These are phyloP conservation scores for Flagelloscypha sp. DNA, from an alignment of 768 basidiomycete genomes.

Conservation along the genomic window DNA sequence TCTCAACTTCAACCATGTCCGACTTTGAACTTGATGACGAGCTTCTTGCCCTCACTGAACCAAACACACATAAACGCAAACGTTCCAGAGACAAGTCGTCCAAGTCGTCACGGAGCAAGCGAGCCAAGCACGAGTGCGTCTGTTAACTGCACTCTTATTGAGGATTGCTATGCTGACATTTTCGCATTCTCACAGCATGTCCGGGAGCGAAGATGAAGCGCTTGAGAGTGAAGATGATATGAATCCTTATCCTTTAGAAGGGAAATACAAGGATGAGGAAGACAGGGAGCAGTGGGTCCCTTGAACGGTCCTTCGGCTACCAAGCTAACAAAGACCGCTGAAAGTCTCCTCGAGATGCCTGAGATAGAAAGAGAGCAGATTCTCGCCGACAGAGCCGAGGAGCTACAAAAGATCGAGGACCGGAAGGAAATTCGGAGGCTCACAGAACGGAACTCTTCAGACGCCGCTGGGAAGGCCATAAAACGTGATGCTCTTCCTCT, in stretches of 20 bases:
- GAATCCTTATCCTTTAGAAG: slow-evolving; percentile 85
- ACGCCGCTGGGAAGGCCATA: slow-evolving; percentile 61
- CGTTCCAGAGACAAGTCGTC: slow-evolving; percentile 38
- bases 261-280: slow-evolving; percentile 78
- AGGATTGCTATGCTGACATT: slow-evolving; percentile 5
- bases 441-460: slow-evolving; percentile 53
- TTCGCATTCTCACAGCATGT: slow-evolving; percentile 22
- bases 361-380: slow-evolving; percentile 89
- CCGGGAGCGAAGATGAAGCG: slow-evolving; percentile 45
- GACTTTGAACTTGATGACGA: slow-evolving; percentile 60
- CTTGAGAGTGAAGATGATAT: slow-evolving; percentile 56
- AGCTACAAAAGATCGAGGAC: slow-evolving; percentile 69
- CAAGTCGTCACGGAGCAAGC: too few species aligned
- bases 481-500: slow-evolving; percentile 48
- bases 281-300: slow-evolving; percentile 71
- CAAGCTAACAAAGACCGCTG: slow-evolving; percentile 9
- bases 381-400: slow-evolving; percentile 70
- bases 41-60: slow-evolving; percentile 74
- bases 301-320: slow-evolving; percentile 3
- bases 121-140: slow-evolving; percentile 68
- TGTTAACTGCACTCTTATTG: slow-evolving; percentile 10
- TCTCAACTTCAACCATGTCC: slow-evolving; percentile 27
- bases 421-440: slow-evolving; percentile 66
- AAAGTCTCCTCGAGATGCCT: slow-evolving; percentile 68
- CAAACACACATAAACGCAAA: slow-evolving; percentile 55